Evolutionary conservation across 768 basidiomycete genomes (phyloP).

Genomic region (Wakefieldia striispora): DNA sequence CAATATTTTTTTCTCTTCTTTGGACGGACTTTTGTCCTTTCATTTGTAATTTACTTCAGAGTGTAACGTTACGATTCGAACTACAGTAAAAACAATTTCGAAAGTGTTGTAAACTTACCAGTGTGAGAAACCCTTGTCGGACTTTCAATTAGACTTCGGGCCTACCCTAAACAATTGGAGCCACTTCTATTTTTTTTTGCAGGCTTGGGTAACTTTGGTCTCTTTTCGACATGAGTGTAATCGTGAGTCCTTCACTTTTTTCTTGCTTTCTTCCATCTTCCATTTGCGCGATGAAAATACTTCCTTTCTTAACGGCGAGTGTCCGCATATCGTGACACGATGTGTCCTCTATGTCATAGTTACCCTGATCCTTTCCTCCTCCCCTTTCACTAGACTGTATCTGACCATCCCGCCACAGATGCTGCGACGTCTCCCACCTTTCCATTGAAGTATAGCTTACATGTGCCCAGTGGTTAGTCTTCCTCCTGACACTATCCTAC

Average conservation of each 20-base stretch:
- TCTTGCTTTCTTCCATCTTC: not conserved
- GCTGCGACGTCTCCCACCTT: not conserved
- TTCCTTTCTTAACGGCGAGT: constrained; percentile 43
- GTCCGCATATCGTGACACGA: constrained; percentile 45
- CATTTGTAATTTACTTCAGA: too few species aligned
- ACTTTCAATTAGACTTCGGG: too few species aligned
- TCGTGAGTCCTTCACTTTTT: constrained; percentile 6
- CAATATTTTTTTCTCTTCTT: too few species aligned
- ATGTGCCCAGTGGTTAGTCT: constrained; percentile 5
- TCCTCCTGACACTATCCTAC: constrained; percentile 6
- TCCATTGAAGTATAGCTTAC: not conserved
- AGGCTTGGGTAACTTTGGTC: not conserved
- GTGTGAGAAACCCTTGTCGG: too few species aligned
- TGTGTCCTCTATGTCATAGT: constrained; percentile 82
- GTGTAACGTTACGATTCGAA: too few species aligned
- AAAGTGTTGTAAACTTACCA: too few species aligned
- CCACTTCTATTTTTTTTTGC: not conserved
- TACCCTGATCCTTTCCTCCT: constrained; percentile 70
- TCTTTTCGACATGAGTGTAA: too few species aligned
- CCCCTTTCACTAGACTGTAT: not conserved
- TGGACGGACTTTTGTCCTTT: too few species aligned
- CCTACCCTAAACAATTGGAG: too few species aligned
- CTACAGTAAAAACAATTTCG: too few species aligned
- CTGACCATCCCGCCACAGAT: constrained; percentile 13
- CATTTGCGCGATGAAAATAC: constrained; percentile 51